These are phyloP conservation scores for Neoscytalidium dimidiatum DNA, from an alignment of 2,329 filamentous ascomycete genomes.

Conservation along the genomic window DNA sequence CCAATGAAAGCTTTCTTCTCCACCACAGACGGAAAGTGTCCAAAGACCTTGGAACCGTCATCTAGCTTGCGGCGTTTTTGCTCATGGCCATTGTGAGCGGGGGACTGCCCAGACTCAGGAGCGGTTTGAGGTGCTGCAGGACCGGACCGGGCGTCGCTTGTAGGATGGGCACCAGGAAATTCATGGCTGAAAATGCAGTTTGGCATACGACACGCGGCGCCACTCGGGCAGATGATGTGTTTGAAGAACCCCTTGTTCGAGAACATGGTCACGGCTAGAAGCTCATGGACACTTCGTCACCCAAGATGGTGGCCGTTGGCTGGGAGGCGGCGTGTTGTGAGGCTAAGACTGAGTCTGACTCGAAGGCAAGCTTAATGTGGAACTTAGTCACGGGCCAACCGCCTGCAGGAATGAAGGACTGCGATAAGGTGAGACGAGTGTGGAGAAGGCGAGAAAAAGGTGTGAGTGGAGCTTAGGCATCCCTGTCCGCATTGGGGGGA, in stretches of 20 bases:
- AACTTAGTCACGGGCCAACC: background rate
- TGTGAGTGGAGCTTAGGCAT: background rate
- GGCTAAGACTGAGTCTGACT: background rate
- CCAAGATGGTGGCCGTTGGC: background rate
- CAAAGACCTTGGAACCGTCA: conserved; percentile 21
- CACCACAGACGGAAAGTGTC: background rate
- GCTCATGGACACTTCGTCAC: background rate
- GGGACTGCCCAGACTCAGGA: background rate
- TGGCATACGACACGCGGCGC: conserved; percentile 51
- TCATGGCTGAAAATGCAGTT: conserved; percentile 63
- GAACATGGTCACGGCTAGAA: conserved; percentile 49
- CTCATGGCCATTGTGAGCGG: background rate
- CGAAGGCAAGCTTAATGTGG: background rate
- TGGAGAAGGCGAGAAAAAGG: background rate
- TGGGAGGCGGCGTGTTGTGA: background rate
- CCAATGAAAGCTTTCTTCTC: conserved; percentile 27
- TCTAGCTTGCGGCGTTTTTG: conserved; percentile 27
- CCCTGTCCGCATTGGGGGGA: background rate
- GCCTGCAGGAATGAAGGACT: background rate
- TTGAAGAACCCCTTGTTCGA: conserved; percentile 57
- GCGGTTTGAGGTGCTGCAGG: background rate
- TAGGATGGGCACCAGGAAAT: conserved; percentile 17
- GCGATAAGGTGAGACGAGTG: conserved; percentile 2
- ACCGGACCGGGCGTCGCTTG: background rate
- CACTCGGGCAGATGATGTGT: conserved; percentile 52